phyloP scores from a whole-genome alignment of 176 grass and related monocot genomes.

The Aegilops umbellulata region DNA sequence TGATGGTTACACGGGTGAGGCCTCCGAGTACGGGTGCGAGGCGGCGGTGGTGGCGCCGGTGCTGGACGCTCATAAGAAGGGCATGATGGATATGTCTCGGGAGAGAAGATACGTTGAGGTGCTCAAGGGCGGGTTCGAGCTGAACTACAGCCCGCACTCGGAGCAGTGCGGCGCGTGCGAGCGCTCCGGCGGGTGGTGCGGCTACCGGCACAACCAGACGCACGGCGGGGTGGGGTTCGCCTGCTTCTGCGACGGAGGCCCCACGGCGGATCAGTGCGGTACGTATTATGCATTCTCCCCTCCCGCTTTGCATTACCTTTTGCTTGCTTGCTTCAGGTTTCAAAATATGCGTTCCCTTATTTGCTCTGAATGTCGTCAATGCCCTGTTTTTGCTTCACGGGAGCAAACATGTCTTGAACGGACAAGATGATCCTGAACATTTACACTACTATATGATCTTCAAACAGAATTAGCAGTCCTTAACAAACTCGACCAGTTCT shows the following conservation, averaged over 20 bases:
- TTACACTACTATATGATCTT: too few relatives aligned
- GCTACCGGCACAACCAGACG: conserved; percentile 26
- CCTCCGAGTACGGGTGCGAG: conserved; percentile 23
- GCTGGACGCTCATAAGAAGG: background rate
- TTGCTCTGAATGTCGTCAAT: background rate
- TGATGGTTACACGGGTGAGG: background rate
- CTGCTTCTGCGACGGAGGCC: conserved; percentile 37
- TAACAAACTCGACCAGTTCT: background rate
- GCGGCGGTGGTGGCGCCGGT: conserved; percentile 43
- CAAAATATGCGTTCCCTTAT: background rate
- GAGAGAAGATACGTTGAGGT: background rate
- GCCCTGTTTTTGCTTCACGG: background rate
- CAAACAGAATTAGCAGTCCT: background rate
- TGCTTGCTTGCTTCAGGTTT: background rate
- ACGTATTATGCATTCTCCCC: background rate
- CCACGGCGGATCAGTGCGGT: background rate
- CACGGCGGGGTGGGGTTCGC: background rate
- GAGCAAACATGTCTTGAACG: too few relatives aligned
- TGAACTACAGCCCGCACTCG: background rate
- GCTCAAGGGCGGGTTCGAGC: conserved; percentile 29
- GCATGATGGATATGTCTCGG: accelerated
- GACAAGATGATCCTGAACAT: background rate
- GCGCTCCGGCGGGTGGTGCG: conserved; percentile 40
- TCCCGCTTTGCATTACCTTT: background rate
- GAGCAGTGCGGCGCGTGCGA: conserved; percentile 22